A percentile compares a stretch with the other conserved stretches of the same genome.
Conservation (phyloP, 305 asterid genomes). For the Fraxinus latifolia region DNA sequence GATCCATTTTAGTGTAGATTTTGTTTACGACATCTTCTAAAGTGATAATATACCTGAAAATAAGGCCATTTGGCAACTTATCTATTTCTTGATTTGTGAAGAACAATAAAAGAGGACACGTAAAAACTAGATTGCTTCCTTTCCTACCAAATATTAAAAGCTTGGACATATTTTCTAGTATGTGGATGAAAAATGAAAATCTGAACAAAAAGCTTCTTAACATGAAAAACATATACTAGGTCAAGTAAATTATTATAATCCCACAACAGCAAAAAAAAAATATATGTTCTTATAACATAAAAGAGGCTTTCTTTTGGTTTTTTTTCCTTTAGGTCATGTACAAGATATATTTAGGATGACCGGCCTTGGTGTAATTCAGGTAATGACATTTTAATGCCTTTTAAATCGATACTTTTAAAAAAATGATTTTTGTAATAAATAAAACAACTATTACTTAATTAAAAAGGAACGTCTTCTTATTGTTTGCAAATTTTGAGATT, state of each 20-base stretch:
- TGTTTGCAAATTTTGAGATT: background rate
- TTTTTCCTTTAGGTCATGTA: background rate
- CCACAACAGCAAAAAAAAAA: background rate
- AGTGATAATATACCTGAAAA: slow-evolving; percentile 57
- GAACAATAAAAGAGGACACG: background rate
- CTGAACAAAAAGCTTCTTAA: slow-evolving; percentile 6
- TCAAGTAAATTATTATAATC: background rate
- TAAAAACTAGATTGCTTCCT: background rate
- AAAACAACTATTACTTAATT: background rate
- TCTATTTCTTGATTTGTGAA: background rate
- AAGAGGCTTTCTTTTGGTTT: background rate
- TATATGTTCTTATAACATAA: background rate
- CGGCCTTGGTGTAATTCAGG: background rate
- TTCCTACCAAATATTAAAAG: background rate
- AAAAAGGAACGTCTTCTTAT: background rate
- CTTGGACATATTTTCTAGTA: background rate
- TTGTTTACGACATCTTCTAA: slow-evolving; percentile 59
- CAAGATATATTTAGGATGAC: background rate
- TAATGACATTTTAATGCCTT: background rate
- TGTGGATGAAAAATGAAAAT: background rate
- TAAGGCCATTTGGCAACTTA: slow-evolving; percentile 14
- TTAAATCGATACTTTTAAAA: background rate
- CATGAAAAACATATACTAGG: background rate
- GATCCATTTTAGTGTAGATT: slow-evolving; percentile 68
- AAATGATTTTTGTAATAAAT: background rate